Base-by-base conservation (phyloP, 495 filamentous ascomycete genomes). In the Xylaria castorea region DNA sequence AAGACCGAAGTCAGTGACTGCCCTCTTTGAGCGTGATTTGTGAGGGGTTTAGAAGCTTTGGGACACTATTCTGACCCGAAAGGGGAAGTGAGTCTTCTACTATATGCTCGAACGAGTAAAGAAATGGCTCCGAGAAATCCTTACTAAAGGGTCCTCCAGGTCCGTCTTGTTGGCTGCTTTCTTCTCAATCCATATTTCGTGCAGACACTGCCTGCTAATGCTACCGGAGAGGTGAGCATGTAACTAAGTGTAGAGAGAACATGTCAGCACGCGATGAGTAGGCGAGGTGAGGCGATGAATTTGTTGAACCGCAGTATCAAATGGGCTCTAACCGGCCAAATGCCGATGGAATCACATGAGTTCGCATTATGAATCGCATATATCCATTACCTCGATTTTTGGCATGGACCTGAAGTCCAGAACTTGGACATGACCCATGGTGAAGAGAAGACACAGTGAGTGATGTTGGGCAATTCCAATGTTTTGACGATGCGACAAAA, bases 181-280 rank as follows among this genome's bases (percentile, higher is more conserved):
- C 79, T 90, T 92, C 60, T 79, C 76, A 50, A 80, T 64, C 92
- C 93, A 97, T 75, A 96, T 88, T 51, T 93, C 88, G 76, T 95
- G 92, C 1, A 96, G 88, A 67, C 88, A 91, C 82, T 91, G 80
- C 18, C 89, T 89, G 78, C 89, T 92, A 81, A 96, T 94, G 79
- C 91, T 94, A 58, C 94, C 93, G 55, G 88, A 92, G 42, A 97
- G 87, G 80, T 96, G 93, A 71, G 93, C 93, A 74, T 97, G 94
- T 22, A 97, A 86, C 91, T 95, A 76, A 32, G 44, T 22, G 51
- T 38, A 63, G 53, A 53, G 16, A 32, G 36, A 9, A 42, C 25
- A 44, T 53, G 74, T 77, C 71, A 78, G 75, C 66, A 70, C 48
- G 34, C 5, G 8, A 27, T 71, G 36, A 36, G 44, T 64, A 11